Conservation (phyloP, 768 basidiomycete genomes). For the Postia placenta region DNA sequence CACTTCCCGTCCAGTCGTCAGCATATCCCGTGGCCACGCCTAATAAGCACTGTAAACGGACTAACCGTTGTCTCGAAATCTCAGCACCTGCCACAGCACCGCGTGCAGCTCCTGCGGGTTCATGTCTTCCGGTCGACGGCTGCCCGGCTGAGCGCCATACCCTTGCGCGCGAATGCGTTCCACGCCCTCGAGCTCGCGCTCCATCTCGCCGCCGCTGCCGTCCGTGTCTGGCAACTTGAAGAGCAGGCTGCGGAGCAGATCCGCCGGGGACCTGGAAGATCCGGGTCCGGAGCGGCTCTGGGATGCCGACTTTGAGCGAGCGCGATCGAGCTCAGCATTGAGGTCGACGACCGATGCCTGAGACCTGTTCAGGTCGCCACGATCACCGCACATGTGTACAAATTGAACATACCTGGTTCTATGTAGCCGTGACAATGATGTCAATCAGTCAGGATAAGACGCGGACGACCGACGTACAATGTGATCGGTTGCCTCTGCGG, state of each 20-base stretch:
- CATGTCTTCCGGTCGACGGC: slow-evolving; percentile 76
- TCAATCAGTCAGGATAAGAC: too few species aligned
- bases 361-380: background rate
- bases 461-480: slow-evolving; percentile 34
- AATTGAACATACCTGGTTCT: background rate
- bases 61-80: slow-evolving; percentile 74
- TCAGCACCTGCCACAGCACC: slow-evolving; percentile 80
- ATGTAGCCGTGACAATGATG: background rate
- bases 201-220: slow-evolving; percentile 45
- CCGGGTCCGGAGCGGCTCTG: slow-evolving; percentile 28
- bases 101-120: slow-evolving; percentile 82
- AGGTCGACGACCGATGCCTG: slow-evolving; percentile 82
- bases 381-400: background rate
- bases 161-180: slow-evolving; percentile 51
- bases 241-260: slow-evolving; percentile 54
- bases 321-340: slow-evolving; percentile 68
- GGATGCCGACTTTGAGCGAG: slow-evolving; percentile 54
- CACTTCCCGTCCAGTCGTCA: slow-evolving; percentile 28
- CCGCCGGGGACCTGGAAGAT: slow-evolving; percentile 28
- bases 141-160: slow-evolving; percentile 31
- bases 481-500: slow-evolving; percentile 56
- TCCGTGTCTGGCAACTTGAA: slow-evolving; percentile 56
- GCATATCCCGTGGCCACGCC: background rate
- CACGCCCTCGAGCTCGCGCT: slow-evolving; percentile 71
- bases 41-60: slow-evolving; percentile 1